Base-by-base conservation (phyloP, 2,329 filamentous ascomycete genomes). In the Hypoxylon sp. region DNA sequence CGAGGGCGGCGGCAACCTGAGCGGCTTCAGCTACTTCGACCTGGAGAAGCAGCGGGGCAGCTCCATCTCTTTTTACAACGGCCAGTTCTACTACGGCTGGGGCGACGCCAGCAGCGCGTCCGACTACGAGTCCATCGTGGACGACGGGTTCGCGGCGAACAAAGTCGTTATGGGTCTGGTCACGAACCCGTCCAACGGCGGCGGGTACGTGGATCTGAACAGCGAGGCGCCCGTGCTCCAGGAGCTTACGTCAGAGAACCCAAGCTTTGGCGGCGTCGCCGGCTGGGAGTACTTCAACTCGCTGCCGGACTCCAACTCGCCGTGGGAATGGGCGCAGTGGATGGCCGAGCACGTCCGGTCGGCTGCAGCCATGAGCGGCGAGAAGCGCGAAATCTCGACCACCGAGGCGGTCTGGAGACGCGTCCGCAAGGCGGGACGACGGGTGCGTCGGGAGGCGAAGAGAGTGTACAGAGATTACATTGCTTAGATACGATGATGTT, bases 281-380 rank as follows among this genome's bases (percentile, higher is more conserved):
- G 94, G 94, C 2, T 98, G 95, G 95, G 95, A 98, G 82, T 97
- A 96, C 78, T 97, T 95, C 82, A 97, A 97, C 82, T 89, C 91
- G 61, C 79, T 90, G 64, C 92, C 92, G 0, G 91, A 90, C 0
- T 90, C 88, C 25, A 77, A 77, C 11, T 81, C 85, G 61, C 92
- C 93, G 0, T 95, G 91, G 91, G 85, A 92, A 72, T 97, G 94
- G 94, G 92, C 92, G 5, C 60, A 73, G 8, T 77, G 72, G 73
- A 74, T 75, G 64, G 74, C 75, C 4, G 66, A 77, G 33, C 68
- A 74, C 55, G 71, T 77, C 27, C 49, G 60, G 1, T 61, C 68
- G 61, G 68, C 64, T 7, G 65, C 71, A 2, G 73, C 70, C 8
- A 65, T 58, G 2, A 31, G 61, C 25, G 69, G 64, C 66, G 66